A percentile compares a stretch with the other conserved stretches of the same genome.
Conservation (phyloP, 495 filamentous ascomycete species). For the Polyplosphaeria fusca region DNA sequence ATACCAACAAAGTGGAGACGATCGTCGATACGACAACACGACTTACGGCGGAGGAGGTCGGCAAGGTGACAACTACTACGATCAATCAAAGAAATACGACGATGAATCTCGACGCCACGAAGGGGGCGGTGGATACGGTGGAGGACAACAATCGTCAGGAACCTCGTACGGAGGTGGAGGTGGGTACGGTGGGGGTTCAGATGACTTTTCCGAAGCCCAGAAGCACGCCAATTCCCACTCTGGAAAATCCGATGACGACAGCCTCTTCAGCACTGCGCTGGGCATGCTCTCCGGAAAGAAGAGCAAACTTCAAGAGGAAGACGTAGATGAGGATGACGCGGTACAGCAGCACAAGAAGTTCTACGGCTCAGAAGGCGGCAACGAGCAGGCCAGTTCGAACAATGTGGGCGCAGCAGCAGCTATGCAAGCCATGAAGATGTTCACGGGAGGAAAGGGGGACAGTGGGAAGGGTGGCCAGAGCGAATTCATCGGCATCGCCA, state of each 20-base stretch:
- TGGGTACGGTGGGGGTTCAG: conserved; percentile 37
- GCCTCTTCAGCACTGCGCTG: conserved; percentile 52
- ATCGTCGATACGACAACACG: not conserved
- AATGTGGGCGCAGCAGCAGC: conserved; percentile 60
- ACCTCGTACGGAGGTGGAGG: conserved; percentile 41
- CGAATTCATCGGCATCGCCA: conserved; percentile 63
- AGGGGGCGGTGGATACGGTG: conserved; percentile 6
- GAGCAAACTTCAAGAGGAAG: conserved; percentile 45
- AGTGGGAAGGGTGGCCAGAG: conserved; percentile 49
- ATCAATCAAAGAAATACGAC: conserved; percentile 11
- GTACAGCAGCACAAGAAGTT: conserved; percentile 55
- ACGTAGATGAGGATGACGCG: conserved; percentile 56
- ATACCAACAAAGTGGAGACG: not conserved
- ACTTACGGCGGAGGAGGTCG: conserved; percentile 11
- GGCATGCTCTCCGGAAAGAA: conserved; percentile 47
- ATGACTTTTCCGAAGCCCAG: conserved; percentile 50
- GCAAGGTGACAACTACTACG: conserved; percentile 15
- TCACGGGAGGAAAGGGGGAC: conserved; percentile 44
- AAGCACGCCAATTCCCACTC: conserved; percentile 51
- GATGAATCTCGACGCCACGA: conserved; percentile 5
- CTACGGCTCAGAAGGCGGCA: conserved; percentile 47
- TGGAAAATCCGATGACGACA: conserved; percentile 46
- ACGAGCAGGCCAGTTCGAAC: conserved; percentile 29
- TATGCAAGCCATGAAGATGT: conserved; percentile 68
- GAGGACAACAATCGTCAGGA: conserved; percentile 32